A percentile compares a stretch with the other conserved stretches of the same genome.
Evolutionary conservation across 1,284 basidiomycete genomes (phyloP).

Genomic region (Cystobasidium slooffiae): DNA sequence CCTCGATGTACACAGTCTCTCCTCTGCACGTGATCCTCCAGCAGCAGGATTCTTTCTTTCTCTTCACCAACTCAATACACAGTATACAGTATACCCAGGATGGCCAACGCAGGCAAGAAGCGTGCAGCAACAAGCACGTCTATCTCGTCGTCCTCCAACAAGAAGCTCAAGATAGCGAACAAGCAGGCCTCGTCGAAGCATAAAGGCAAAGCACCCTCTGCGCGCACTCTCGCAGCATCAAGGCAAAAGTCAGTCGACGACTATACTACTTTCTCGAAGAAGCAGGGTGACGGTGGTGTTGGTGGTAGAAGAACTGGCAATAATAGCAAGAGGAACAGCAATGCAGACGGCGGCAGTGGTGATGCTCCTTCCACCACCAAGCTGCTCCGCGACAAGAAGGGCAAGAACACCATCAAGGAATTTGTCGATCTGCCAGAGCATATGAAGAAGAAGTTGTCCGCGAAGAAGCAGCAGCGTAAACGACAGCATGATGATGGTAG

Average conservation of each 20-base stretch:
- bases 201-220: constrained; percentile 22
- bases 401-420: constrained; percentile 34
- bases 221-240: constrained; percentile 1
- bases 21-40: not conserved
- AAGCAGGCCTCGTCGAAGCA: constrained; percentile 26
- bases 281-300: not conserved
- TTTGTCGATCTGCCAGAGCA: constrained; percentile 36
- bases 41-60: not conserved
- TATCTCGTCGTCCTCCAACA: not conserved
- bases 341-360: not conserved
- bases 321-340: not conserved
- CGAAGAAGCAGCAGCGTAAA: not conserved
- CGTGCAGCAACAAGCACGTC: constrained; percentile 4
- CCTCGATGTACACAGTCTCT: too few relatives aligned
- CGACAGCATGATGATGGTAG: not conserved
- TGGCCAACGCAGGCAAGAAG: constrained; percentile 38
- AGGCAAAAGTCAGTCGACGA: constrained; percentile 30
- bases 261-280: constrained; percentile 12
- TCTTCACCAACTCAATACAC: not conserved
- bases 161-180: constrained; percentile 39
- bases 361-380: not conserved
- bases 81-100: not conserved
- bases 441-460: constrained; percentile 2
- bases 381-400: constrained; percentile 40
- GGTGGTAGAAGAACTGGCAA: too few relatives aligned